These are phyloP conservation scores for Nakataea oryzae DNA, from an alignment of 2,329 filamentous ascomycete genomes.

Conservation along the genomic window DNA sequence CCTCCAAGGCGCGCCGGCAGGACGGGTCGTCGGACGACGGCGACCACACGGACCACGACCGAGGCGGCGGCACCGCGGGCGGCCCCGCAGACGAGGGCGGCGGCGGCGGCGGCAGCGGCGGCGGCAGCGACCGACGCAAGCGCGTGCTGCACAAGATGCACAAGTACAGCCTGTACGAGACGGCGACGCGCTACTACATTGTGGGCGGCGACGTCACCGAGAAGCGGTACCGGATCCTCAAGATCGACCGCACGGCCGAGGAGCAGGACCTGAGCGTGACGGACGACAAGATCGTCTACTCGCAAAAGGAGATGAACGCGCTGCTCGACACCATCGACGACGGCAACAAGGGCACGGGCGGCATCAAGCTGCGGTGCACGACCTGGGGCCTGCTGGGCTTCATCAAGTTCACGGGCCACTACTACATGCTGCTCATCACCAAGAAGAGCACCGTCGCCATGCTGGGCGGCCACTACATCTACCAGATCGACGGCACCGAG, in stretches of 20 bases:
- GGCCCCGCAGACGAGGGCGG: slow-evolving; percentile 3
- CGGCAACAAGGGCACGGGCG: slow-evolving; percentile 83
- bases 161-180: slow-evolving; percentile 97
- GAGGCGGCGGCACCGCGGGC: slow-evolving; percentile 5
- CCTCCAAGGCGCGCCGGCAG: slow-evolving; percentile 13
- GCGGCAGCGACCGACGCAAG: slow-evolving; percentile 18
- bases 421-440: slow-evolving; percentile 95
- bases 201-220: slow-evolving; percentile 89
- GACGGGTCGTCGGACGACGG: slow-evolving; percentile 13
- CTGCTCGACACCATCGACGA: slow-evolving; percentile 92
- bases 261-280: slow-evolving; percentile 70
- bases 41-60: slow-evolving; percentile 7
- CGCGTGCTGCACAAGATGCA: slow-evolving; percentile 62
- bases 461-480: slow-evolving; percentile 91
- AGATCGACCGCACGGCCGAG: slow-evolving; percentile 84
- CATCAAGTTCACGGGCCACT: slow-evolving; percentile 88
- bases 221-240: slow-evolving; percentile 78
- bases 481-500: slow-evolving; percentile 90
- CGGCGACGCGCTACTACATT: slow-evolving; percentile 84
- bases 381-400: slow-evolving; percentile 94
- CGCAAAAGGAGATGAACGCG: slow-evolving; percentile 82
- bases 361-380: slow-evolving; percentile 78
- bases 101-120: neutral
- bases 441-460: slow-evolving; percentile 94
- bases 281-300: slow-evolving; percentile 93